A percentile compares a stretch with the other conserved stretches of the same genome.
These are phyloP conservation scores for Crinitomyces ghanaensis DNA, from an alignment of 805 yeast genomes.

Conservation along the genomic window DNA sequence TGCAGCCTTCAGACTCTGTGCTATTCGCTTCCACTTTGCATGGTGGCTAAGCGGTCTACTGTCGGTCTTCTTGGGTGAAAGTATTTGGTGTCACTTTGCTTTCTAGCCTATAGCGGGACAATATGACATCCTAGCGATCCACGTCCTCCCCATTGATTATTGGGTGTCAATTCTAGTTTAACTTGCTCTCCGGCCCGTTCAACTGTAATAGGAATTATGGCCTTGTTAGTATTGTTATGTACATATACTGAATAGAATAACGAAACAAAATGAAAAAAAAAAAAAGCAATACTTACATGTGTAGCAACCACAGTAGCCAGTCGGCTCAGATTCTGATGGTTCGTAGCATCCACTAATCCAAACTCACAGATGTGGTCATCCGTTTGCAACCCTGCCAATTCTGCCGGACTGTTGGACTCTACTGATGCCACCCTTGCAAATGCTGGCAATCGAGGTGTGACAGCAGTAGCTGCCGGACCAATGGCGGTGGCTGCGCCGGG, in stretches of 20 bases:
- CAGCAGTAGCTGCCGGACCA: neutral
- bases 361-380: conserved; percentile 47
- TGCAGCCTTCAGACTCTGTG: conserved; percentile 65
- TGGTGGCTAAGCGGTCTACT: conserved; percentile 54
- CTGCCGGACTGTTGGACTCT: conserved; percentile 45
- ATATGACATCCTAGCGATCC: conserved; percentile 64
- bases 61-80: neutral
- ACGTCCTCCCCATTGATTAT: conserved; percentile 47
- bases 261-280: conserved; percentile 1
- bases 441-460: conserved; percentile 20
- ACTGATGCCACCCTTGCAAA: conserved; percentile 37
- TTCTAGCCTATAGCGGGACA: conserved; percentile 16
- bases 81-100: neutral
- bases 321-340: conserved; percentile 37
- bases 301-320: conserved; percentile 36
- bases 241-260: neutral
- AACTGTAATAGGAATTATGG: conserved; percentile 1
- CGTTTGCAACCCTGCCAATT: conserved; percentile 38
- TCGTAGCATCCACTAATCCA: conserved; percentile 43
- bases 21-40: conserved; percentile 90
- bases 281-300: conserved; percentile 12
- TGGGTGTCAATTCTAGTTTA: conserved; percentile 31
- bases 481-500: conserved; percentile 1
- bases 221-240: neutral
- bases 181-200: conserved; percentile 12